Evolutionary conservation across 192 early-diverging fungal species (phyloP).

Genomic region (Dissophora globulifera): DNA sequence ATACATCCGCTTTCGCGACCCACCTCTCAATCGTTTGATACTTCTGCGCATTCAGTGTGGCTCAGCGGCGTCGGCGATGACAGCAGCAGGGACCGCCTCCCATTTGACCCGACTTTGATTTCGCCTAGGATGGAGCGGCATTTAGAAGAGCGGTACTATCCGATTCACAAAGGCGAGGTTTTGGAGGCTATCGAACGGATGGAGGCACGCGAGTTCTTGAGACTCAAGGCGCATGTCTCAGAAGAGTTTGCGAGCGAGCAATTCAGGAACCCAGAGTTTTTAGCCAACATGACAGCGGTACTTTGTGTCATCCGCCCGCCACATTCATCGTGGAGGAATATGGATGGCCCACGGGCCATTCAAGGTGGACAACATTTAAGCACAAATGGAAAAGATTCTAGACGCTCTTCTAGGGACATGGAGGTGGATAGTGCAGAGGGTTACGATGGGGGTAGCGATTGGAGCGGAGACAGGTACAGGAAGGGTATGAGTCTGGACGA

Average conservation of each 20-base stretch:
- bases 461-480: neutral
- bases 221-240: conserved; percentile 18
- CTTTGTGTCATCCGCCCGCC: conserved; percentile 24
- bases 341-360: neutral
- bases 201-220: conserved; percentile 23
- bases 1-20: conserved; percentile 35
- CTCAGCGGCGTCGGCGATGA: neutral
- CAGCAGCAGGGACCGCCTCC: neutral
- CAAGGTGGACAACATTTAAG: neutral
- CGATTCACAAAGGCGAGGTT: conserved; percentile 36
- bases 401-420: conserved; percentile 13
- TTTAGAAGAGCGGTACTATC: conserved; percentile 26
- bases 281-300: conserved; percentile 33
- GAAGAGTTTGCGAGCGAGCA: conserved; percentile 35
- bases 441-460: neutral
- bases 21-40: neutral
- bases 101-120: conserved; percentile 11
- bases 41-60: neutral
- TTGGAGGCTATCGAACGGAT: conserved; percentile 34
- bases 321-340: conserved; percentile 12
- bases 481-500: conserved; percentile 27
- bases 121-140: conserved; percentile 21
- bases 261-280: conserved; percentile 35
- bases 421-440: conserved; percentile 7
- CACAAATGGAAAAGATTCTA: neutral